phyloP scores from a whole-genome alignment of 257 asterid species.

The Solanum tacnaense region DNA sequence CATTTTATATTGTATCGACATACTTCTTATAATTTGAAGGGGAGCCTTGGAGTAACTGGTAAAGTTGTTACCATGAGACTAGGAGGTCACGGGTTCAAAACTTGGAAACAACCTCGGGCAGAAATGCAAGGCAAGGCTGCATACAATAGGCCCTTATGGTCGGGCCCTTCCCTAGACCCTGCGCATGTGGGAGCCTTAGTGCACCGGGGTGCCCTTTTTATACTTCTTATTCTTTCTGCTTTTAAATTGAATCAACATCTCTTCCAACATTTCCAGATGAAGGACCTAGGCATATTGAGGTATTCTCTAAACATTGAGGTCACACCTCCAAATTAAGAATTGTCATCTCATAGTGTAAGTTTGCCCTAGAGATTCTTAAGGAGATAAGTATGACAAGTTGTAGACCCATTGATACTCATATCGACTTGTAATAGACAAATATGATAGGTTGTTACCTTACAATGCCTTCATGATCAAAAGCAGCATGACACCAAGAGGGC shows the following conservation, averaged over 20 bases:
- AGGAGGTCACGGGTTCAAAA: too few species aligned
- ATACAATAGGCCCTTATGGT: too few species aligned
- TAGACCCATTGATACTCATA: neutral
- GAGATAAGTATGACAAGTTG: neutral
- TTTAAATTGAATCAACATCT: neutral
- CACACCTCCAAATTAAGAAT: neutral
- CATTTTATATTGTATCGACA: neutral
- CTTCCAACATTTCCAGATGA: neutral
- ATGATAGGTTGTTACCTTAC: slow-evolving; percentile 38
- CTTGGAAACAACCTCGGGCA: too few species aligned
- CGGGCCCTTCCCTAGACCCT: too few species aligned
- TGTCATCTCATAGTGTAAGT: neutral
- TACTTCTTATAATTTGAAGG: neutral
- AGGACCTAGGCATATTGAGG: neutral
- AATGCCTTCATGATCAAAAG: slow-evolving; percentile 87
- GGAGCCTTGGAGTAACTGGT: too few species aligned
- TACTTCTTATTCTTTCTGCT: neutral
- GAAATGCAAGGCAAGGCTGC: too few species aligned
- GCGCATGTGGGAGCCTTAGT: too few species aligned
- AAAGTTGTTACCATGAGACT: too few species aligned
- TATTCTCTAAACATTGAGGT: neutral
- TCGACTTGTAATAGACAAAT: neutral
- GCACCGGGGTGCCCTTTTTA: too few species aligned
- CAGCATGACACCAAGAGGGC: slow-evolving; percentile 75
- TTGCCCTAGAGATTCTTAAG: neutral